These are phyloP conservation scores for Colletotrichum plurivorum DNA, from an alignment of 2,329 filamentous ascomycete genomes.

Conservation along the genomic window DNA sequence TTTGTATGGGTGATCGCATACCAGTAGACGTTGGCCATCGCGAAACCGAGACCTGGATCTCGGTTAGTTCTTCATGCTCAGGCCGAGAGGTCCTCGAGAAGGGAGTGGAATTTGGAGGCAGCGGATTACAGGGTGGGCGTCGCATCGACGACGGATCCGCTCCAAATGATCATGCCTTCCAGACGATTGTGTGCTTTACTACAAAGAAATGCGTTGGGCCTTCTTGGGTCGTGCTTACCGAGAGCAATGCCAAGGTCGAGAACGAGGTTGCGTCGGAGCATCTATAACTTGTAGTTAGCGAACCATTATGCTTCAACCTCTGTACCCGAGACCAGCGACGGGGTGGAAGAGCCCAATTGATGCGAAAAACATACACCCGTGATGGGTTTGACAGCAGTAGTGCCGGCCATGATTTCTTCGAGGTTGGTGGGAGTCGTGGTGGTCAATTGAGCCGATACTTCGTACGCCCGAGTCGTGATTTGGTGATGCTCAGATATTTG, in stretches of 20 bases:
- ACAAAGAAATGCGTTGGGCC: neutral
- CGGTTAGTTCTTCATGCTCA: slow-evolving; percentile 49
- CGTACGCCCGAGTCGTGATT: slow-evolving; percentile 17
- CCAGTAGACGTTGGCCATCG: slow-evolving; percentile 71
- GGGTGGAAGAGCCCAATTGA: slow-evolving; percentile 48
- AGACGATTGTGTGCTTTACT: neutral
- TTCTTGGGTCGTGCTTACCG: slow-evolving; percentile 56
- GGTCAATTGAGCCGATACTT: slow-evolving; percentile 32
- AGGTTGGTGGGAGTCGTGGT: slow-evolving; percentile 27
- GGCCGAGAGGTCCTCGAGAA: neutral
- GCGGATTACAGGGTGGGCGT: neutral
- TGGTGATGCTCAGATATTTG: slow-evolving; percentile 22
- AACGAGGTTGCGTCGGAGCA: slow-evolving; percentile 73
- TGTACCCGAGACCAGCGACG: slow-evolving; percentile 30
- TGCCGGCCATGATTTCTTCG: slow-evolving; percentile 61
- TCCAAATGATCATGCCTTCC: no score
- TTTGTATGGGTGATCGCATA: slow-evolving; percentile 53
- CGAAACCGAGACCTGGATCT: slow-evolving; percentile 64
- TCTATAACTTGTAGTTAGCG: slow-evolving; percentile 60
- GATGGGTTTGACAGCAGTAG: slow-evolving; percentile 63
- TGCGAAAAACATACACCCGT: slow-evolving; percentile 67
- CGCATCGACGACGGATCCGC: no score
- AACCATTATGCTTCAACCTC: slow-evolving; percentile 30
- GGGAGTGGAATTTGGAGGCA: neutral
- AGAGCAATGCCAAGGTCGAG: slow-evolving; percentile 69